Evolutionary conservation across 75 land plant species (phyloP).

Genomic region (Cunninghamia lanceolata): DNA sequence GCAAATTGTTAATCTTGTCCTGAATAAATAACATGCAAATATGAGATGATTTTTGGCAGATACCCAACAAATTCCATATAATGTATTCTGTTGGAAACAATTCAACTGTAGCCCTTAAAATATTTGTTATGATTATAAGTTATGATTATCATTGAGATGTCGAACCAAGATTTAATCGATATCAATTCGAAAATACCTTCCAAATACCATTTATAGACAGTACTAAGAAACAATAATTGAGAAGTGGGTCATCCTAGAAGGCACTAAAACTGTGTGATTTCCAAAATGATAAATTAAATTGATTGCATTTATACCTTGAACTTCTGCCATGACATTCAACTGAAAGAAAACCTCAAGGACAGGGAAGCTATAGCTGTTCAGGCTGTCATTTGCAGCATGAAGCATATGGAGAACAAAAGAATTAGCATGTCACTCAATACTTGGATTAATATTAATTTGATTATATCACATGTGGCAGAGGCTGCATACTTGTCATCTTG

Average conservation of each 20-base stretch:
- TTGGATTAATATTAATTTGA: background rate
- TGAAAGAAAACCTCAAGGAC: conserved; percentile 3
- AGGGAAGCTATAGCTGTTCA: background rate
- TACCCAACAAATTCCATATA: background rate
- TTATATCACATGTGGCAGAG: background rate
- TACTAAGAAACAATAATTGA: background rate
- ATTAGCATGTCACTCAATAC: background rate
- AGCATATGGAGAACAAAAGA: background rate
- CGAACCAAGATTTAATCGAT: background rate
- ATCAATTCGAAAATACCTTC: background rate
- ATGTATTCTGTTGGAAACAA: background rate
- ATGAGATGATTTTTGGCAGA: background rate
- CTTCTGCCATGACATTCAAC: conserved; percentile 2
- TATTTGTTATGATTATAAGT: background rate
- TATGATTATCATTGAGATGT: background rate
- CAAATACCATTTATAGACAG: background rate
- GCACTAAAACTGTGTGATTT: background rate
- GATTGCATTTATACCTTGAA: background rate
- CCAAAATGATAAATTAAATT: background rate
- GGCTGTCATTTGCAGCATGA: conserved; percentile 2
- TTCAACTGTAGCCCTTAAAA: background rate
- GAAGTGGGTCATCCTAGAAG: background rate
- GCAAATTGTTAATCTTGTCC: background rate
- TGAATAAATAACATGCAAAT: background rate
- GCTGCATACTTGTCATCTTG: background rate